These are phyloP conservation scores for Cryptococcus maquisensis DNA, from an alignment of 1,284 basidiomycete species.

Conservation along the genomic window DNA sequence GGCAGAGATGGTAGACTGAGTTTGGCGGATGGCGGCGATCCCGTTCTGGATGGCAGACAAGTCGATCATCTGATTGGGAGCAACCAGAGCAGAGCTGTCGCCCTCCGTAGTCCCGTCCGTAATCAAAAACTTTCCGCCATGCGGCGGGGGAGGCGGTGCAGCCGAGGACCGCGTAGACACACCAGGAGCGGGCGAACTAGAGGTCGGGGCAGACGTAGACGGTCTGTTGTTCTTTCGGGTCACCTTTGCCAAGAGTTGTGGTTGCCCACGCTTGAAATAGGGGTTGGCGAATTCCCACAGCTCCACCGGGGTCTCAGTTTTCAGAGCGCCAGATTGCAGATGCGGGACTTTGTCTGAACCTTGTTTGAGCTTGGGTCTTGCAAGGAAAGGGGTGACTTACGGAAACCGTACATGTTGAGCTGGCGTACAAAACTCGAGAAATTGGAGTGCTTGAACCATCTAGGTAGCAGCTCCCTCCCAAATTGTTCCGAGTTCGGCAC, in stretches of 20 bases:
- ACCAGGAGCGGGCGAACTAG: constrained; percentile 2
- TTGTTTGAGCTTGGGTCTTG: neutral
- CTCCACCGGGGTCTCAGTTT: constrained; percentile 74
- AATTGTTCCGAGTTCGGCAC: constrained; percentile 92
- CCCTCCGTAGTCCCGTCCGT: constrained; percentile 44
- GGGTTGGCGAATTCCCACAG: constrained; percentile 92
- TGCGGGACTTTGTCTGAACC: constrained; percentile 76
- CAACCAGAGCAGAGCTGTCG: constrained; percentile 23
- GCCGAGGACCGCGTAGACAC: constrained; percentile 23
- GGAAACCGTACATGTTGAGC: constrained; percentile 69
- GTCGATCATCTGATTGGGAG: constrained; percentile 34
- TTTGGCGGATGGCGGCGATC: constrained; percentile 81
- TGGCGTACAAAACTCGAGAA: constrained; percentile 93
- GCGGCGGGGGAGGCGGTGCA: constrained; percentile 17
- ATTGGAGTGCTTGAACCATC: constrained; percentile 96
- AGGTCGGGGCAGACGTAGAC: constrained; percentile 13
- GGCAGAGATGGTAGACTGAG: constrained; percentile 81
- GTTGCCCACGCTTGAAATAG: constrained; percentile 83
- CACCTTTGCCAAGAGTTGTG: constrained; percentile 84
- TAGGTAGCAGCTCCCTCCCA: constrained; percentile 80
- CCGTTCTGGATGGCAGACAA: constrained; percentile 55
- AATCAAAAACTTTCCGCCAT: constrained; percentile 28
- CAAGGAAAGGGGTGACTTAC: neutral
- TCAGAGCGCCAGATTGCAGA: constrained; percentile 87
- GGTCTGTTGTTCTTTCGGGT: constrained; percentile 64